Base-by-base conservation (phyloP, 495 filamentous ascomycete genomes). In the Lasiosphaeris hirsuta region DNA sequence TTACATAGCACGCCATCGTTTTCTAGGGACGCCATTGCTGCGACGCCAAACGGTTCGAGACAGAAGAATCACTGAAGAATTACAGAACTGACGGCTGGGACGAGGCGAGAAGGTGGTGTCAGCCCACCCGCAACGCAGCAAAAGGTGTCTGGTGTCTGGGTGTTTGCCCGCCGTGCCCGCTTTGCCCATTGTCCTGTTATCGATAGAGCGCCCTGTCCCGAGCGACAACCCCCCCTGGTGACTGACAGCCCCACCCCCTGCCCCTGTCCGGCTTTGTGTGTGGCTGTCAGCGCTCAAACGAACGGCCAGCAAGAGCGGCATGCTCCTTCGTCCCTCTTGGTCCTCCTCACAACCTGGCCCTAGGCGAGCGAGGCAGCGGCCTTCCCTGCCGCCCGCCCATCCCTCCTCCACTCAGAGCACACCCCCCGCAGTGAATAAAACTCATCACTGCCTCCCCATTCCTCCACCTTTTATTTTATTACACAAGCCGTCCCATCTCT, bases 351-450 rank as follows among this genome's bases (percentile, higher is more conserved):
- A 37, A 14, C 7, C 54, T 49, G 60, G 51, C 44, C 38, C 37
- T 35, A 61, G 41, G 47, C 58, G 53, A 56, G 57, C 59, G 52
- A 57, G 40, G 54, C 58, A 58, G 58, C 49, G 50, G 49, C 51
- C 59, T 58, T 59, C 64, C 62, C 61, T 68, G 65, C 64, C 54
- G 46, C 54, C 53, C 47, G 37, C 50, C 56, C 47, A 30, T 48
- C 45, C 44, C 51, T 51, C 60, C 54, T 65, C 65, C 67, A 62
- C 62, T 67, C 59, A 59, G 40, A 63, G 37, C 49, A 50, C 61
- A 53, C 47, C 62, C 68, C 67, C 66, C 64, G 66, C 68, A 65
- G 60, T 66, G 61, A 70, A 71, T 69, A 71, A 69, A 69, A 67
- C 66, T 69, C 64, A 67, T 67, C 64, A 61, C 66, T 62, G 62